Evolutionary conservation across 2,329 filamentous ascomycete species (phyloP).

Genomic region (Cladosporium sp.): DNA sequence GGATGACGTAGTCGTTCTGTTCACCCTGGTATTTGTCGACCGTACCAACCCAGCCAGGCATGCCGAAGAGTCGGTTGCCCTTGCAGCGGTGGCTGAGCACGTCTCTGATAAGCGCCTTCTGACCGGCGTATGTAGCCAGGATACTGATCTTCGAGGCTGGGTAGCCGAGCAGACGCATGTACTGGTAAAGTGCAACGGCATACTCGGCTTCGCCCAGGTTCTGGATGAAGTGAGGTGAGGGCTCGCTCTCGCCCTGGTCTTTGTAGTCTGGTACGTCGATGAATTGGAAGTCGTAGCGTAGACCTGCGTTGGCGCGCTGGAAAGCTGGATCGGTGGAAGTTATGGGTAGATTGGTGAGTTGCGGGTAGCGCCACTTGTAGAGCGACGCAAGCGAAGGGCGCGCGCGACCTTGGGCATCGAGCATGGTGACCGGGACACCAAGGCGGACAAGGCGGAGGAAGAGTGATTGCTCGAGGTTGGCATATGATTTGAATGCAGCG

Average conservation of each 20-base stretch:
- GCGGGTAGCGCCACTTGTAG: constrained; percentile 88
- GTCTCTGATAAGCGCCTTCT: constrained; percentile 81
- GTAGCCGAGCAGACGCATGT: constrained; percentile 94
- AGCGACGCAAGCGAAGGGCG: constrained; percentile 80
- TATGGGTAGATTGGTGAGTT: constrained; percentile 71
- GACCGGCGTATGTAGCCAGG: constrained; percentile 88
- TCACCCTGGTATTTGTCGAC: constrained; percentile 99
- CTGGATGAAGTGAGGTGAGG: constrained; percentile 90
- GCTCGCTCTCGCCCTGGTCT: constrained; percentile 80
- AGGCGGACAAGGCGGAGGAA: constrained; percentile 88
- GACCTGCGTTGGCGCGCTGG: constrained; percentile 78
- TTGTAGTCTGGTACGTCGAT: constrained; percentile 94
- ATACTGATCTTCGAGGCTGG: constrained; percentile 80
- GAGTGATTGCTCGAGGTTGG: constrained; percentile 91
- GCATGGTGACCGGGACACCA: constrained; percentile 82
- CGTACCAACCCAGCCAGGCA: constrained; percentile 85
- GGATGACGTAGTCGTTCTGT: constrained; percentile 96
- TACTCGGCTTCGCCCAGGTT: constrained; percentile 97
- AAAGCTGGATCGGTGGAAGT: constrained; percentile 69
- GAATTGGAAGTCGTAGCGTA: constrained; percentile 93
- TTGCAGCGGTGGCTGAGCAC: constrained; percentile 79
- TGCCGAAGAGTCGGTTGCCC: constrained; percentile 76
- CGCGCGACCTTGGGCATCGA: constrained; percentile 91
- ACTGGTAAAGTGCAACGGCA: constrained; percentile 89
- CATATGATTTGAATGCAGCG: constrained; percentile 87